These are phyloP conservation scores for Nigrospora osmanthi DNA, from an alignment of 2,329 filamentous ascomycete genomes.

Conservation along the genomic window DNA sequence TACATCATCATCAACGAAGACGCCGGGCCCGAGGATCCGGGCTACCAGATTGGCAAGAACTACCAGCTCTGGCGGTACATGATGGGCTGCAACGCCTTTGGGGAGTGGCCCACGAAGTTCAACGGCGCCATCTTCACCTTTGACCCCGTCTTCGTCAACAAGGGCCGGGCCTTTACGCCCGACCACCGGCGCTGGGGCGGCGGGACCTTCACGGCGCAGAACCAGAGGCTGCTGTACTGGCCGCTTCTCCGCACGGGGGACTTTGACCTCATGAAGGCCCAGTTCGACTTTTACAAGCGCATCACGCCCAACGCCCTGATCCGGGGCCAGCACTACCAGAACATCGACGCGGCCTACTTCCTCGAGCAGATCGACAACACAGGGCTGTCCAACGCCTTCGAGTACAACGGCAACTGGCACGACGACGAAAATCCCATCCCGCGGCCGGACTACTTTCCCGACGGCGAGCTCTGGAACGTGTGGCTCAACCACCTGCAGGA, in stretches of 20 bases:
- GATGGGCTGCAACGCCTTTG: slow-evolving; percentile 2
- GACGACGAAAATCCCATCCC: neutral
- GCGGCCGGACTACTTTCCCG: neutral
- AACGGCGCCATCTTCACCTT: slow-evolving; percentile 2
- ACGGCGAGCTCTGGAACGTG: neutral
- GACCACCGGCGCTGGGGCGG: slow-evolving; percentile 1
- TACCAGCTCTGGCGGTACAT: slow-evolving; percentile 2
- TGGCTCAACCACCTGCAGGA: neutral
- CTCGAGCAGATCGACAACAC: slow-evolving; percentile 2
- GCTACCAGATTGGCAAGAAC: slow-evolving; percentile 1
- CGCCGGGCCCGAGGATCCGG: neutral
- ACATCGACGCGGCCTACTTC: neutral
- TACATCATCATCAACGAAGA: slow-evolving; percentile 1
- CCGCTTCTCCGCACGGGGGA: slow-evolving; percentile 1
- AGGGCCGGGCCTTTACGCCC: neutral
- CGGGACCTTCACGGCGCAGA: slow-evolving; percentile 2
- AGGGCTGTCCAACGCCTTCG: neutral
- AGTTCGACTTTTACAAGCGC: slow-evolving; percentile 2
- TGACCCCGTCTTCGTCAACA: neutral
- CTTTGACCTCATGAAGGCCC: slow-evolving; percentile 1
- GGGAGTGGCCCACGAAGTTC: slow-evolving; percentile 1
- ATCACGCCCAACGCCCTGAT: slow-evolving; percentile 1
- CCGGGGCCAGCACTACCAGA: neutral
- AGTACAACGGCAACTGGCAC: neutral
- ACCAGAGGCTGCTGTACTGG: slow-evolving; percentile 2